A percentile compares a stretch with the other conserved stretches of the same genome.
Evolutionary conservation across 169 alveolate genomes (phyloP).

Genomic region (Plasmodium inui): DNA sequence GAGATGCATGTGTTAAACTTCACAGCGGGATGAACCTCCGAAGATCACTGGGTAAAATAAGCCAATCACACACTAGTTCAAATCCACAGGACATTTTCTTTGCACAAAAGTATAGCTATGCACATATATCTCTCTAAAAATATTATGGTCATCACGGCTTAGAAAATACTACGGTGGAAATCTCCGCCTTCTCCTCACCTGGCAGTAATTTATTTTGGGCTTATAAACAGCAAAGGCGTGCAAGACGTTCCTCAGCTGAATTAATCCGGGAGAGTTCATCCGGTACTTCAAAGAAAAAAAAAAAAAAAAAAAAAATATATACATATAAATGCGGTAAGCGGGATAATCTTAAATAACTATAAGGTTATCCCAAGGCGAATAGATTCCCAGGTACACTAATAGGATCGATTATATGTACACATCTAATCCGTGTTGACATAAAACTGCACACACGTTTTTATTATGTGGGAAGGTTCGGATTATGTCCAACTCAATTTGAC

Average conservation of each 20-base stretch:
- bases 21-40: not conserved
- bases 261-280: constrained; percentile 75
- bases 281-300: constrained; percentile 45
- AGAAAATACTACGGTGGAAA: not conserved
- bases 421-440: constrained; percentile 1
- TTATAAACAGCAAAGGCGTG: constrained; percentile 88
- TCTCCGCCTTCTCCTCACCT: constrained; percentile 47
- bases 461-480: constrained; percentile 89
- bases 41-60: not conserved
- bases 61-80: not conserved
- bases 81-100: not conserved
- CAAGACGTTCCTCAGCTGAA: constrained; percentile 84
- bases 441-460: constrained; percentile 78
- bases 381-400: not conserved
- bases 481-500: constrained; percentile 89
- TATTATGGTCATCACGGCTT: not conserved
- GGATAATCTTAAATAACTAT: not conserved
- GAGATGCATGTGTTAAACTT: not conserved
- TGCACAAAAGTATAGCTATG: not conserved
- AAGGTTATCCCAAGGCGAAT: not conserved
- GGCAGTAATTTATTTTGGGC: constrained; percentile 89
- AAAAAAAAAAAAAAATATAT: not conserved
- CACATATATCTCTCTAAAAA: not conserved
- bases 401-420: not conserved
- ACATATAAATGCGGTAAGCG: not conserved